These are phyloP conservation scores for Atkinsonella texensis DNA, from an alignment of 2,329 filamentous ascomycete species.

Conservation along the genomic window DNA sequence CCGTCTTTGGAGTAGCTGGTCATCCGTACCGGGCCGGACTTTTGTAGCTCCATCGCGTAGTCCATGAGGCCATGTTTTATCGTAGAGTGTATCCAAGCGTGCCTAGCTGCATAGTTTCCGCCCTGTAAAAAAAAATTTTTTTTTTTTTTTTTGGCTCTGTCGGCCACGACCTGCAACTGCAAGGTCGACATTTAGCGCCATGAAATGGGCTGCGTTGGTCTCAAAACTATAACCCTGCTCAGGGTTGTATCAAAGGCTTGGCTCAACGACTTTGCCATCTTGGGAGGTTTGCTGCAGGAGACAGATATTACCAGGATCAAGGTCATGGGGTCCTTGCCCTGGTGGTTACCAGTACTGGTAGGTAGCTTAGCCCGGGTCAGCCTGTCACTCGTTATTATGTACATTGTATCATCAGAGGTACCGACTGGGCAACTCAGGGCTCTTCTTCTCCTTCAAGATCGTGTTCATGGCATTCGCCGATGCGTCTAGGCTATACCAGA, in stretches of 20 bases:
- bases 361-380: constrained; percentile 2
- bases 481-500: neutral
- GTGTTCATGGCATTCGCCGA: neutral
- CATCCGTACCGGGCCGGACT: constrained; percentile 4
- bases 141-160: neutral
- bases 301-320: constrained; percentile 3
- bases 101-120: constrained; percentile 4
- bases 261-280: constrained; percentile 5
- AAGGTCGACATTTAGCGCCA: constrained; percentile 6
- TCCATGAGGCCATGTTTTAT: neutral
- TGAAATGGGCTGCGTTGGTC: constrained; percentile 4
- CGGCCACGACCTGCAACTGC: neutral
- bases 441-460: neutral
- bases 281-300: constrained; percentile 2
- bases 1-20: constrained; percentile 4
- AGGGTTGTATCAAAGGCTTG: constrained; percentile 9
- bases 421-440: constrained; percentile 1
- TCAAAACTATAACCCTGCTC: constrained; percentile 8
- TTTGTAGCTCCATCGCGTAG: constrained; percentile 1
- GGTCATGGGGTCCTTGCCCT: constrained; percentile 3
- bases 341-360: constrained; percentile 4
- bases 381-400: neutral
- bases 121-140: too few relatives aligned
- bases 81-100: neutral
- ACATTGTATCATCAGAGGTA: constrained; percentile 4